phyloP scores from a whole-genome alignment of 176 grass and related monocot genomes.

The Ananas comosus region DNA sequence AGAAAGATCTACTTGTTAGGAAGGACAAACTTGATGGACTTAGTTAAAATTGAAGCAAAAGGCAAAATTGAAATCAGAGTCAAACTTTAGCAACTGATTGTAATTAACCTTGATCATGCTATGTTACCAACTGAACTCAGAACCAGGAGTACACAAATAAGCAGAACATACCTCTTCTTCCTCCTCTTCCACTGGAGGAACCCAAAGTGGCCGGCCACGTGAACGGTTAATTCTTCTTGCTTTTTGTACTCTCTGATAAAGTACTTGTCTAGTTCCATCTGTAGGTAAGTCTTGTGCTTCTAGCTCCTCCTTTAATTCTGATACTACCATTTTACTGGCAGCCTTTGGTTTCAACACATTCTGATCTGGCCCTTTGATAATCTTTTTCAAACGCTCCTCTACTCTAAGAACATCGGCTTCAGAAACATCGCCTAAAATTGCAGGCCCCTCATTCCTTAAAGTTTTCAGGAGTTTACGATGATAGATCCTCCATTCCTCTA shows the following conservation, averaged over 20 bases:
- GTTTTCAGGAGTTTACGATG: slow-evolving; percentile 62
- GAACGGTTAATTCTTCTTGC: slow-evolving; percentile 97
- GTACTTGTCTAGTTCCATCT: slow-evolving; percentile 90
- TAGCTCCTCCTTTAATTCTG: slow-evolving; percentile 82
- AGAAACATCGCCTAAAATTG: slow-evolving; percentile 74
- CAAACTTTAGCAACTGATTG: no score
- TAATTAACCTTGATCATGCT: no score
- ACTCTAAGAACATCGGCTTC: slow-evolving; percentile 68
- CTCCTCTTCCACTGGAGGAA: slow-evolving; percentile 79
- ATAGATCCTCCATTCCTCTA: slow-evolving; percentile 78
- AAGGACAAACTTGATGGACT: neutral
- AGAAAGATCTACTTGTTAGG: neutral
- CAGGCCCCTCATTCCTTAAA: slow-evolving; percentile 79
- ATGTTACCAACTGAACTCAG: neutral
- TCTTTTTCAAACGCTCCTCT: slow-evolving; percentile 58
- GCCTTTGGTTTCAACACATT: slow-evolving; percentile 87
- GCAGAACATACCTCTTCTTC: slow-evolving; percentile 57
- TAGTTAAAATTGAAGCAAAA: no score
- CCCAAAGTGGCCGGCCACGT: slow-evolving; percentile 87
- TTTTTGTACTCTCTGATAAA: slow-evolving; percentile 96
- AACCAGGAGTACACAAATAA: neutral
- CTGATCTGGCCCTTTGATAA: slow-evolving; percentile 59
- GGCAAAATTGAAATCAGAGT: no score
- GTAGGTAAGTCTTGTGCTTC: slow-evolving; percentile 90
- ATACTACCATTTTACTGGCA: slow-evolving; percentile 98